Base-by-base conservation (phyloP, 2,329 filamentous ascomycete species). In the Neofusicoccum laricinum region DNA sequence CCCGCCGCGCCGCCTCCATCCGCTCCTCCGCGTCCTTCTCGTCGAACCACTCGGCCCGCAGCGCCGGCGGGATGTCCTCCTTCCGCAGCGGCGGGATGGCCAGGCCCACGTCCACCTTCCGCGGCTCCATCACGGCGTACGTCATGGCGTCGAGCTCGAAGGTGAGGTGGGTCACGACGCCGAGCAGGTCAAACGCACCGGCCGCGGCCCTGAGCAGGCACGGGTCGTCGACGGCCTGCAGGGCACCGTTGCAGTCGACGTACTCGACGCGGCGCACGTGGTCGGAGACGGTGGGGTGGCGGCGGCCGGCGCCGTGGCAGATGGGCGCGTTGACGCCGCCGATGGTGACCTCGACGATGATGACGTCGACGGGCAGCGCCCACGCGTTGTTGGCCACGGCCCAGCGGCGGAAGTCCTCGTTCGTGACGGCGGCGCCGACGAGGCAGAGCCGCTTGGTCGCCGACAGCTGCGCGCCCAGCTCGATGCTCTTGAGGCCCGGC, bases 91-190 rank as follows among this genome's bases (percentile, higher is more conserved):
- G 80, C 1, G 81, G 81, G 32, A 82, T 77, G 7, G 80, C 79
- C 15, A 79, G 70, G 7, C 76, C 71, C 11, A 80, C 74, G 46
- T 77, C 75, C 8, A 78, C 67, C 67, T 82, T 82, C n/a, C 71
- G 66, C 1, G 81, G 81, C 43, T 76, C 67, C 69, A 83, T 75
- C n/a, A 79, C 69, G 1, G 81, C 81, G 59, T 82, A 83, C 3
- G 73, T 77, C 80, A 84, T 81, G 0, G 77, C 73, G 46, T 81
- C 77, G 15, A 83, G 71, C 67, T 81, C 79, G 21, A 82, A 75
- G 0, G 81, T 82, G 49, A 83, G 73, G 67, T 84, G 80, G 1
- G 81, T 84, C 14, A 83, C 75, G 15, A 84, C 75, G 3, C 81
- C 81, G 17, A 83, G 74, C 2, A 83, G 73, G 1, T 80, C 81